These are phyloP conservation scores for Salix udensis DNA, from an alignment of 345 rosid species.

Conservation along the genomic window DNA sequence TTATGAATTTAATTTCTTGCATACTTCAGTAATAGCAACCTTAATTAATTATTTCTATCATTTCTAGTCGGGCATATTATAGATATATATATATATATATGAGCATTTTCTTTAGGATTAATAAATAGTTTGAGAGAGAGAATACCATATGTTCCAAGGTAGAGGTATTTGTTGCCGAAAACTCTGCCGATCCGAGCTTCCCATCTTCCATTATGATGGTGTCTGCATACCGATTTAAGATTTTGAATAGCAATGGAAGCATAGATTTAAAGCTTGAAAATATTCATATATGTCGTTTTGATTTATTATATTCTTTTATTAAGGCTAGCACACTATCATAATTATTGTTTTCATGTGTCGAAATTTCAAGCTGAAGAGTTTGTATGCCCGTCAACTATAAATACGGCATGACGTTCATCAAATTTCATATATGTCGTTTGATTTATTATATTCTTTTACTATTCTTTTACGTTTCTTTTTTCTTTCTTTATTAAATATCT, in stretches of 20 bases:
- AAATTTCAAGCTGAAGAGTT: too few species aligned
- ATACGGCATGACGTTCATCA: neutral
- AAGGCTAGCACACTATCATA: too few species aligned
- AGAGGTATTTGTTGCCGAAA: slow-evolving; percentile 72
- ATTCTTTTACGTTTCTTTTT: too few species aligned
- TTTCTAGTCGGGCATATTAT: too few species aligned
- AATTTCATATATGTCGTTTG: too few species aligned
- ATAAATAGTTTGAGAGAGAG: neutral
- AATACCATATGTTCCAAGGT: slow-evolving; percentile 69
- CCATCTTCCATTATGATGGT: slow-evolving; percentile 82
- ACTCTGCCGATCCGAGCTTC: slow-evolving; percentile 76
- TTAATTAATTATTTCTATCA: neutral
- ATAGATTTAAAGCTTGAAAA: too few species aligned
- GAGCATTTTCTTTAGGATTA: neutral
- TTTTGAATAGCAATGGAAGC: neutral
- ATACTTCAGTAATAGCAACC: neutral
- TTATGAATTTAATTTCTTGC: neutral
- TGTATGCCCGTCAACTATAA: too few species aligned
- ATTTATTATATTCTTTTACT: too few species aligned
- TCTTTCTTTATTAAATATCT: neutral
- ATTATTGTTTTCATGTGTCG: too few species aligned
- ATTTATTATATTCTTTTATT: too few species aligned
- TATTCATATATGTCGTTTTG: too few species aligned
- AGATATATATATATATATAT: neutral
- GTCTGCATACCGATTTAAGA: slow-evolving; percentile 28